Evolutionary conservation across 2,329 filamentous ascomycete species (phyloP).

Genomic region (Talaromyces sp.): DNA sequence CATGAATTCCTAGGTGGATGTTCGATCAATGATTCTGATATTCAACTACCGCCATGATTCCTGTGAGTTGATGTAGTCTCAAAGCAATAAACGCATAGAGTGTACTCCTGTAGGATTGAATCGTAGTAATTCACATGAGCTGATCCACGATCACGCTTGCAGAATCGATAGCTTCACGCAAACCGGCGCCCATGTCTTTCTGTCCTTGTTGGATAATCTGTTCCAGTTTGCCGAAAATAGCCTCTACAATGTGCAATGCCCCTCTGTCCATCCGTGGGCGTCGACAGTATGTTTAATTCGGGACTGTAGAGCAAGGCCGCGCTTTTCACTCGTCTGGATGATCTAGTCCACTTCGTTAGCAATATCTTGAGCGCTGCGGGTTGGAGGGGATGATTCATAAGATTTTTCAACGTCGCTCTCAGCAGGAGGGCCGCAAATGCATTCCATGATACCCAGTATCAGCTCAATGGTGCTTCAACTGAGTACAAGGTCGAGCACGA

Average conservation of each 20-base stretch:
- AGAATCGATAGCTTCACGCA: slow-evolving; percentile 13
- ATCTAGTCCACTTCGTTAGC: background rate
- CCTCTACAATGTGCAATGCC: slow-evolving; percentile 12
- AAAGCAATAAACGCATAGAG: background rate
- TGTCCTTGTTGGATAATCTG: slow-evolving; percentile 12
- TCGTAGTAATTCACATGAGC: background rate
- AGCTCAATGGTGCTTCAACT: background rate
- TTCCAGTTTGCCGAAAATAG: slow-evolving; percentile 12
- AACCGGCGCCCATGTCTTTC: slow-evolving; percentile 11
- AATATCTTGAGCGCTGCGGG: background rate
- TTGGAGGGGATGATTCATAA: background rate
- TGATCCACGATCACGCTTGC: background rate
- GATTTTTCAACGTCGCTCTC: background rate
- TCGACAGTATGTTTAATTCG: slow-evolving; percentile 11
- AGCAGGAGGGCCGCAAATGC: background rate
- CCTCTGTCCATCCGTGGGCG: slow-evolving; percentile 12
- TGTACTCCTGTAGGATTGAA: background rate
- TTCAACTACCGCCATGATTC: background rate
- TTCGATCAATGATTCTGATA: background rate
- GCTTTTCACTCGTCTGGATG: background rate
- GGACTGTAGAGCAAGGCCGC: background rate
- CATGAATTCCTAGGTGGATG: background rate
- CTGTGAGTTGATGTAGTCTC: background rate
- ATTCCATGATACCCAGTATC: background rate
- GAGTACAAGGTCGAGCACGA: no score